Percentiles rank a stretch among this genome's conserved stretches.
Conservation (phyloP, 2,329 filamentous ascomycete genomes). For the Clathrospora elynae region DNA sequence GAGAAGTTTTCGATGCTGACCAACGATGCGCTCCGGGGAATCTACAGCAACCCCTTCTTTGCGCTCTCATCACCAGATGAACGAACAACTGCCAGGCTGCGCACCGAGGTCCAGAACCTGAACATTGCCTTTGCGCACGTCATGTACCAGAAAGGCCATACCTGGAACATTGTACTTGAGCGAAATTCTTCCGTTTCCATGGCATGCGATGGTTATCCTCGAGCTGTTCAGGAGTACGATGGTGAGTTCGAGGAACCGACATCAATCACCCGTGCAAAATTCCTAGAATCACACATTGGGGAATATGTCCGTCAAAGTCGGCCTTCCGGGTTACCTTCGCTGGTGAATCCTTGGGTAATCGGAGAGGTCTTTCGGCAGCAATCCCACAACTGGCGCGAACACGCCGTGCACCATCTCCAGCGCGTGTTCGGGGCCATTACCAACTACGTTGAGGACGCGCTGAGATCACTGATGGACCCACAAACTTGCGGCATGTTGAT, state of each 20-base stretch:
- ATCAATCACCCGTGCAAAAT: slow-evolving; percentile 16
- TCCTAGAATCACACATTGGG: slow-evolving; percentile 24
- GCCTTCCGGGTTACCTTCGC: slow-evolving; percentile 22
- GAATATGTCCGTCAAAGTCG: slow-evolving; percentile 25
- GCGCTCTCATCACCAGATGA: slow-evolving; percentile 8
- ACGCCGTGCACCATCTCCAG: slow-evolving; percentile 25
- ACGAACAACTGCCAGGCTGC: slow-evolving; percentile 38
- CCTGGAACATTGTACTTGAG: slow-evolving; percentile 22
- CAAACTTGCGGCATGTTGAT: slow-evolving; percentile 21
- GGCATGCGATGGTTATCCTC: not conserved
- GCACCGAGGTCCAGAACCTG: slow-evolving; percentile 34
- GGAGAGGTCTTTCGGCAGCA: slow-evolving; percentile 31
- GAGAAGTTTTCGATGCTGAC: slow-evolving; percentile 28
- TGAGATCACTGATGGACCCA: slow-evolving; percentile 24
- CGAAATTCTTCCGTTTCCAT: not conserved
- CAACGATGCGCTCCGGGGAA: slow-evolving; percentile 26
- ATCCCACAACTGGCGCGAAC: slow-evolving; percentile 23
- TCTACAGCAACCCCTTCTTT: slow-evolving; percentile 35
- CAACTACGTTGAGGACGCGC: slow-evolving; percentile 21
- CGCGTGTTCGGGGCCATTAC: slow-evolving; percentile 25
- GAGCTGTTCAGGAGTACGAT: slow-evolving; percentile 16
- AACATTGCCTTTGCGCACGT: slow-evolving; percentile 31
- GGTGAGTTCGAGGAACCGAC: slow-evolving; percentile 14
- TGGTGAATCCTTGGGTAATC: slow-evolving; percentile 33
- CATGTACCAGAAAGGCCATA: slow-evolving; percentile 38